Percentiles rank a stretch among this genome's conserved stretches.
These are phyloP conservation scores for Xylariales sp. DNA, from an alignment of 2,329 filamentous ascomycete genomes.

Conservation along the genomic window DNA sequence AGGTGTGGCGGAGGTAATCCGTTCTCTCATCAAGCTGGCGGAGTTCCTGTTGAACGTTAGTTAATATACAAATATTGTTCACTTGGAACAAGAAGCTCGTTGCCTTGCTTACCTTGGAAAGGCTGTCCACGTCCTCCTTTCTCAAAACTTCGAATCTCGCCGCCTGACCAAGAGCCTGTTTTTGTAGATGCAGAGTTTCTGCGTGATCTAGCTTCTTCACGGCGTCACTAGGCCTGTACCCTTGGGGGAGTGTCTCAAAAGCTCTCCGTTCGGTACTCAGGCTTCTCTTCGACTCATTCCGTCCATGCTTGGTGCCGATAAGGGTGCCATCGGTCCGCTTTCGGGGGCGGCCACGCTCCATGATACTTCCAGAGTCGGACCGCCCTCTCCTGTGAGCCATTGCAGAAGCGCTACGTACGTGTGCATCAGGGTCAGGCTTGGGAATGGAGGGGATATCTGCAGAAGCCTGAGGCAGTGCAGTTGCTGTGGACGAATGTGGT, in stretches of 20 bases:
- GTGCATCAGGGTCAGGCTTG: conserved; percentile 49
- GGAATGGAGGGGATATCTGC: conserved; percentile 47
- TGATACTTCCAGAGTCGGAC: conserved; percentile 69
- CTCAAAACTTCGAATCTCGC: conserved; percentile 73
- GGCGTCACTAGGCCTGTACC: conserved; percentile 66
- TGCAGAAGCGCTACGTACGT: conserved; percentile 37
- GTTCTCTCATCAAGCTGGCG: conserved; percentile 80
- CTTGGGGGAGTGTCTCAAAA: conserved; percentile 71
- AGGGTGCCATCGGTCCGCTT: conserved; percentile 61
- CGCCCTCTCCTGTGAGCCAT: conserved; percentile 62
- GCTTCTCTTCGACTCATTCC: conserved; percentile 57
- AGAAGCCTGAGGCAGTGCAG: conserved; percentile 45
- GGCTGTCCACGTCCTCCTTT: conserved; percentile 70
- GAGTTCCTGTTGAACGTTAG: conserved; percentile 66
- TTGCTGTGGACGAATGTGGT: conserved; percentile 42
- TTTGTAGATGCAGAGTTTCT: conserved; percentile 65
- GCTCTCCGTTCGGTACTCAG: conserved; percentile 65
- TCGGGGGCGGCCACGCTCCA: conserved; percentile 71
- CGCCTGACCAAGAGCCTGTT: conserved; percentile 71
- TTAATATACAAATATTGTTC: conserved; percentile 1
- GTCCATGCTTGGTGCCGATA: conserved; percentile 53
- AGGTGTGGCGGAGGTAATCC: conserved; percentile 81
- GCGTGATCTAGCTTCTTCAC: conserved; percentile 57
- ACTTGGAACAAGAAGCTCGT: background rate
- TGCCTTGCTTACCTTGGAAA: conserved; percentile 68